Evolutionary conservation across 2,329 filamentous ascomycete species (phyloP).

Genomic region (Ophiostoma sp.): DNA sequence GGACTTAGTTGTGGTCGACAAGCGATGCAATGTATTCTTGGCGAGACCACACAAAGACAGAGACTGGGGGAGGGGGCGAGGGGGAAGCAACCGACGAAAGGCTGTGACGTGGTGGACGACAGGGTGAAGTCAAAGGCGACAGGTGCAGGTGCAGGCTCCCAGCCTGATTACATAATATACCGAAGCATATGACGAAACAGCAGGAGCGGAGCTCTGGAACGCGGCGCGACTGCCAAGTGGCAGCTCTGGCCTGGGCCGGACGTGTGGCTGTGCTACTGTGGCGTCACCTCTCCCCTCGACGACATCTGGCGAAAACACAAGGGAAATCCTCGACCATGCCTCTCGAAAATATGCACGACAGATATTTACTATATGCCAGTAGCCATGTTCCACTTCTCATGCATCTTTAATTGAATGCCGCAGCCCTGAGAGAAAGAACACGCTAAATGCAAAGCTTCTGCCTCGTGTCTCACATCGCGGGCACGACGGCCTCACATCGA

Average conservation of each 20-base stretch:
- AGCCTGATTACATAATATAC: background rate
- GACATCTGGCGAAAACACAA: background rate
- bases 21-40: background rate
- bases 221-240: constrained; percentile 12
- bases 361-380: background rate
- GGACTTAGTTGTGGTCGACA: background rate
- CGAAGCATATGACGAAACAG: constrained; percentile 5
- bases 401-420: constrained; percentile 8
- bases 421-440: constrained; percentile 5
- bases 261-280: constrained; percentile 6
- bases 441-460: background rate
- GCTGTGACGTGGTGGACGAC: background rate
- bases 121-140: background rate
- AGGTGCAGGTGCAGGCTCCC: background rate
- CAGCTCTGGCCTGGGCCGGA: background rate
- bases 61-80: background rate
- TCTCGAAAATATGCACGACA: too few species aligned
- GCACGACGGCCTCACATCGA: background rate
- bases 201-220: constrained; percentile 5
- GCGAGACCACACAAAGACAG: background rate
- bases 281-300: background rate
- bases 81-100: background rate
- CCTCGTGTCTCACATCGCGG: constrained; percentile 4
- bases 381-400: background rate
- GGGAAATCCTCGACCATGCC: too few species aligned